Evolutionary conservation across 768 basidiomycete genomes (phyloP).

Genomic region (Sporobolomyces roseus): DNA sequence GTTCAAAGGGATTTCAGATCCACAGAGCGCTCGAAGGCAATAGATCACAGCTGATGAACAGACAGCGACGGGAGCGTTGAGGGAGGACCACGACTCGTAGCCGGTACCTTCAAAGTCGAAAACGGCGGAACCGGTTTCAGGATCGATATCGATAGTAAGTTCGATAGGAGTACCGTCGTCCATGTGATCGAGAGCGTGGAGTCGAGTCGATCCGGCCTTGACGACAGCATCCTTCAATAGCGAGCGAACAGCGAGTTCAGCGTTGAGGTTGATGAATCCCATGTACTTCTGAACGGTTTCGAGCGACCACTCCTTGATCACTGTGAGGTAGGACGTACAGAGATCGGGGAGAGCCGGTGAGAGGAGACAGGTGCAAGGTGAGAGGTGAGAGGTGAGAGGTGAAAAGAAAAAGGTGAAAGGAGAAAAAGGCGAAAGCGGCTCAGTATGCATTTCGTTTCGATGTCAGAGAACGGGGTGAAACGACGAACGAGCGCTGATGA

Average conservation of each 20-base stretch:
- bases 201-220: slow-evolving; percentile 62
- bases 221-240: slow-evolving; percentile 71
- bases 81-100: slow-evolving; percentile 60
- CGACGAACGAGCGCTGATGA: slow-evolving; percentile 44
- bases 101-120: slow-evolving; percentile 65
- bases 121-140: slow-evolving; percentile 66
- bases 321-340: background rate
- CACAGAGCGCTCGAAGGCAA: slow-evolving; percentile 66
- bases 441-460: too few relatives aligned
- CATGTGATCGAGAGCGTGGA: slow-evolving; percentile 74
- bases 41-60: slow-evolving; percentile 84
- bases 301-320: slow-evolving; percentile 81
- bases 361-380: too few relatives aligned
- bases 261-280: slow-evolving; percentile 74
- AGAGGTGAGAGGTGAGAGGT: too few relatives aligned
- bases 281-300: slow-evolving; percentile 64
- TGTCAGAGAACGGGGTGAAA: background rate
- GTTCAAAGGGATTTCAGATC: slow-evolving; percentile 22
- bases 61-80: slow-evolving; percentile 79
- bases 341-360: background rate
- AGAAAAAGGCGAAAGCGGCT: too few relatives aligned
- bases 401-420: too few relatives aligned
- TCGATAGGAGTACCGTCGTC: slow-evolving; percentile 74
- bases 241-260: slow-evolving; percentile 77
- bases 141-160: slow-evolving; percentile 72